Base-by-base conservation (phyloP, 805 yeast genomes). In the Barnettozyma siamensis region DNA sequence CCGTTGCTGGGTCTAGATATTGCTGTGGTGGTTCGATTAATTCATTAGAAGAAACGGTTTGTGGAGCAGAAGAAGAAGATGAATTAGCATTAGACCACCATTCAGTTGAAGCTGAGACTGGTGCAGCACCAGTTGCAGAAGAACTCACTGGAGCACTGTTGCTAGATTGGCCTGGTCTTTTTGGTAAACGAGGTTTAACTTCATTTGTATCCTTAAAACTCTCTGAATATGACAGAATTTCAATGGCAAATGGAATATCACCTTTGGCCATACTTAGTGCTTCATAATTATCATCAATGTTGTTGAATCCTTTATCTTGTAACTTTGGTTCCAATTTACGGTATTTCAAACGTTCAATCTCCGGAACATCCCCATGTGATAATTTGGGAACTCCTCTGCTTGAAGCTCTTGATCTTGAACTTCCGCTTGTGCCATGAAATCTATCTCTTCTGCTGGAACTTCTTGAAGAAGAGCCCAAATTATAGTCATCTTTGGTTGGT, bases 1-100 rank as follows among this genome's bases (percentile, higher is more conserved):
- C 89, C 0, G 88, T 80, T 7, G 72, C 65, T 3, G 88, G 88
- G 51, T 83, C 89, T 17, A 81, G 69, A 55, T 78, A 83, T 54
- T 82, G 91, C 64, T 83, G 60, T 69, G 78, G 59, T 67, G 83
- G 39, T 59, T 74, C 63, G 54, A 58, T 7, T 49, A 55, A 10
- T 53, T 64, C 45, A 45, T 50, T 40, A 30, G 52, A 19, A n/a
- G 50, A 58, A 51, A 67, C 64, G 4, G 53, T 0, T 41, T 63
- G 55, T 1, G 69, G 63, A 1, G 59, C 37, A 7, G 59, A 56
- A 17, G 62, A 29, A 18, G 36, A 19, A 11, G 50, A 29, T 63
- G 64, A 40, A 20, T 37, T 21, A 9, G 6, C 38, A 7, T 29
- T 28, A 10, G 34, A 37, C 57, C 57, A 55, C 59, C 59, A 55